Evolutionary conservation across 2,329 filamentous ascomycete genomes (phyloP).

Genomic region (Fusarium sp.): DNA sequence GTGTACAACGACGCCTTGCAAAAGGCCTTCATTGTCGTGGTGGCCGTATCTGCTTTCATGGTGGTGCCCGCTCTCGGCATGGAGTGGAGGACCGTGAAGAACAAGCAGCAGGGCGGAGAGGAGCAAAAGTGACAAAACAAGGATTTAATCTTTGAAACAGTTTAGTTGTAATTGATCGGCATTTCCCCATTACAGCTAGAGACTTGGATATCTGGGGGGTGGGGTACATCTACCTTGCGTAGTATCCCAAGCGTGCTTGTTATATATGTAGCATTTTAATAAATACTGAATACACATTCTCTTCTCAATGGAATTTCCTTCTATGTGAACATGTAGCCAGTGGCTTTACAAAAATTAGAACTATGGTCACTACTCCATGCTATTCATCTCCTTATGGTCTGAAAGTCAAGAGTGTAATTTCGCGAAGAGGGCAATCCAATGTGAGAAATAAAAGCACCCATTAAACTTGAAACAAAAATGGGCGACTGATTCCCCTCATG

Average conservation of each 20-base stretch:
- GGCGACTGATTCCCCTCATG: neutral
- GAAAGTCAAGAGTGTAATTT: neutral
- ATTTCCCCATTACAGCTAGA: neutral
- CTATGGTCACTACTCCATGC: neutral
- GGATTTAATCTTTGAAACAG: neutral
- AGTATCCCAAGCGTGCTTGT: neutral
- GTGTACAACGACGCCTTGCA: slow-evolving; percentile 18
- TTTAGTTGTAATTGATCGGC: too few species aligned
- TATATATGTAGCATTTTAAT: neutral
- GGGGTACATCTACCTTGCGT: neutral
- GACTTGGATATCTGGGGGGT: neutral
- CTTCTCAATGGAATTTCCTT: neutral
- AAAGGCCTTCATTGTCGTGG: slow-evolving; percentile 12
- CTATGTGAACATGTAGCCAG: accelerated
- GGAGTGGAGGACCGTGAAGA: slow-evolving; percentile 34
- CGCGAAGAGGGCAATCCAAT: neutral
- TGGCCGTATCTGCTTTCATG: slow-evolving; percentile 11
- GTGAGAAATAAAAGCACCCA: neutral
- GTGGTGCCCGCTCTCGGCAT: slow-evolving; percentile 10
- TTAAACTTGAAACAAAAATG: neutral
- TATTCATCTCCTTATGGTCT: neutral
- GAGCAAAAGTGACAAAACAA: neutral
- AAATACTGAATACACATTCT: neutral
- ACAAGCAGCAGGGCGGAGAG: slow-evolving; percentile 2
- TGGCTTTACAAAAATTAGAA: neutral